phyloP scores from a whole-genome alignment of 2,329 filamentous ascomycete species.

The Fusarium sp. region DNA sequence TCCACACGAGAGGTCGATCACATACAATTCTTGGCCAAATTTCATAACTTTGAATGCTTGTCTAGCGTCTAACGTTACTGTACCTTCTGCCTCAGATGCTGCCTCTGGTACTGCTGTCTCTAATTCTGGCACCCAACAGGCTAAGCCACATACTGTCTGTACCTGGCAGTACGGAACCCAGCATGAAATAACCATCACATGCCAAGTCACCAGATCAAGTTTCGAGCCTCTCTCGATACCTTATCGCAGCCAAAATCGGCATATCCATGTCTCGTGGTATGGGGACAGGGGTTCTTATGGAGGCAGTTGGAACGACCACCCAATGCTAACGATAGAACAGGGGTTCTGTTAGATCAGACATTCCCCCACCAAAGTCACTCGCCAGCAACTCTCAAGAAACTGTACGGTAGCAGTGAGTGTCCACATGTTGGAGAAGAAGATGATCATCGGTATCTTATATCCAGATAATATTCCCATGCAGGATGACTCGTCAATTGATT shows the following conservation, averaged over 20 bases:
- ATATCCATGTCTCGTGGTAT: constrained; percentile 1
- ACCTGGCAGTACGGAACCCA: background rate
- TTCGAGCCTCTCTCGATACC: background rate
- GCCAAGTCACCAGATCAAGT: background rate
- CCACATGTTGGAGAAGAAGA: background rate
- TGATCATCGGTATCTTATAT: background rate
- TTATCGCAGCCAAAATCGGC: background rate
- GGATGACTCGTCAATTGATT: constrained; percentile 7
- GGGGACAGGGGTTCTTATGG: background rate
- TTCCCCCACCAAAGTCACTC: constrained; percentile 12
- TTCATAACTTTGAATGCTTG: constrained; percentile 16
- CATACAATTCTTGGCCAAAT: constrained; percentile 4
- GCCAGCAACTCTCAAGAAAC: background rate
- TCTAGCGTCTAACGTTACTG: background rate
- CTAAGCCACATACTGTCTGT: constrained; percentile 2
- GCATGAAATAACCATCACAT: too few relatives aligned
- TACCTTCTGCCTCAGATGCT: too few relatives aligned
- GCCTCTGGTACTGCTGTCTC: background rate
- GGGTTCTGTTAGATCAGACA: constrained; percentile 2
- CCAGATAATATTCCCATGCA: constrained; percentile 1
- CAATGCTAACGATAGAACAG: constrained; percentile 5
- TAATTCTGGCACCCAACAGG: background rate
- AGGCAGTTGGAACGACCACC: background rate
- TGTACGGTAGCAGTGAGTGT: background rate
- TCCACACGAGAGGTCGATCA: constrained; percentile 14